phyloP scores from a whole-genome alignment of 2,329 filamentous ascomycete genomes.

The Sporothrix dimorphospora region DNA sequence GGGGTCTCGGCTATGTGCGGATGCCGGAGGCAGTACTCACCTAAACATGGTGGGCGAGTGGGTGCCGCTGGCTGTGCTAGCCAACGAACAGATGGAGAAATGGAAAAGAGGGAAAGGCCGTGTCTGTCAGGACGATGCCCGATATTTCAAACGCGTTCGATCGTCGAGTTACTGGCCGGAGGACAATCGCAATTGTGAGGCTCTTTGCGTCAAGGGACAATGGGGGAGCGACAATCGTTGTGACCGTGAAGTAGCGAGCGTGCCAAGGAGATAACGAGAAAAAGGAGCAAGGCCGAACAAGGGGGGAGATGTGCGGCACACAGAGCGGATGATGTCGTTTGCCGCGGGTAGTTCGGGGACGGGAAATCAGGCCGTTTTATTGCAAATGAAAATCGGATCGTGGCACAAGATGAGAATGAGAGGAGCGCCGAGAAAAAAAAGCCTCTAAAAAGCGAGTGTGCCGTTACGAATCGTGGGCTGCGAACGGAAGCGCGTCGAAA shows the following conservation, averaged over 20 bases:
- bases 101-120: not conserved
- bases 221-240: not conserved
- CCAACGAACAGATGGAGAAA: constrained; percentile 16
- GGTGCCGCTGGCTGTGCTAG: constrained; percentile 14
- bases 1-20: not conserved
- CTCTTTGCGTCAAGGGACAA: not conserved
- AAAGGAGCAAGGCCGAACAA: not conserved
- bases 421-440: not conserved
- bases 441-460: not conserved
- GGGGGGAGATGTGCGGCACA: not conserved
- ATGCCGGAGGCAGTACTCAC: constrained; percentile 22
- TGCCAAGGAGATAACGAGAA: not conserved
- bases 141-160: not conserved
- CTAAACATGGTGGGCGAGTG: constrained; percentile 25
- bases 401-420: not conserved
- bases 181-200: not conserved
- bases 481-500: not conserved
- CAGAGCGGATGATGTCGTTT: constrained; percentile 23
- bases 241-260: not conserved
- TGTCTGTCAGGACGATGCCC: not conserved
- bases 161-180: not conserved
- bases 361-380: not conserved
- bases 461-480: not conserved
- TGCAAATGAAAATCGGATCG: not conserved
- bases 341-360: constrained; percentile 17